Percentiles rank a stretch among this genome's conserved stretches.
These are phyloP conservation scores for Borovskyia barvae DNA, from an alignment of 208 protist species.

Conservation along the genomic window DNA sequence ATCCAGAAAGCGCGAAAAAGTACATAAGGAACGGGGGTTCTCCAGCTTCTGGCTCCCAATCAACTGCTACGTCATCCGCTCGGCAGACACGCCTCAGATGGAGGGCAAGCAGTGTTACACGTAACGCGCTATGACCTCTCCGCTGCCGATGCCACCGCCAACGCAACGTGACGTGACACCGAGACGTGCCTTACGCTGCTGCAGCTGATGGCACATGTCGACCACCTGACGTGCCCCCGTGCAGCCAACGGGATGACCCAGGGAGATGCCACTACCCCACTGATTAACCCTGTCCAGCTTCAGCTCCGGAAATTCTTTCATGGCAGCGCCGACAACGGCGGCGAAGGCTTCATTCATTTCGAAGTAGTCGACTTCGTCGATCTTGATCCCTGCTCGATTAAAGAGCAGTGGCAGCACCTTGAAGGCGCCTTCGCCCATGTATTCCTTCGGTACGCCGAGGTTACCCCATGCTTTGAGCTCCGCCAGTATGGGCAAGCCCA, in stretches of 20 bases:
- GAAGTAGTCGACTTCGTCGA: slow-evolving; percentile 84
- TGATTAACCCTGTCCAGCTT: slow-evolving; percentile 90
- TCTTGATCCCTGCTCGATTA: slow-evolving; percentile 35
- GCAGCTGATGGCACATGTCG: slow-evolving; percentile 78
- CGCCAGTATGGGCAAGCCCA: slow-evolving; percentile 83
- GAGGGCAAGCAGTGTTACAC: slow-evolving; percentile 25
- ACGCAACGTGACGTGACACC: slow-evolving; percentile 95
- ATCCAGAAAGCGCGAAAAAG: too few species aligned
- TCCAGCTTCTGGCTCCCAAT: too few species aligned
- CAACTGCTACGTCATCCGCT: too few species aligned
- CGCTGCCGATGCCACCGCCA: slow-evolving; percentile 93
- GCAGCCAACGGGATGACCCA: slow-evolving; percentile 96
- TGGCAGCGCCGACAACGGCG: slow-evolving; percentile 90
- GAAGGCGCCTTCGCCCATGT: slow-evolving; percentile 92
- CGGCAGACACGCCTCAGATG: too few species aligned
- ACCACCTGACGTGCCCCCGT: slow-evolving; percentile 87
- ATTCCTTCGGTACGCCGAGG: slow-evolving; percentile 83
- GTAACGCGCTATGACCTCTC: slow-evolving; percentile 79
- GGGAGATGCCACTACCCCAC: slow-evolving; percentile 92
- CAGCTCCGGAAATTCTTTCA: slow-evolving; percentile 79
- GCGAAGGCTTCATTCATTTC: slow-evolving; percentile 98
- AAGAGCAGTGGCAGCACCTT: slow-evolving; percentile 86
- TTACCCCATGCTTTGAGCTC: slow-evolving; percentile 87
- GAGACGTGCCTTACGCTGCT: slow-evolving; percentile 36
- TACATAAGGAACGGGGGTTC: too few species aligned